These are phyloP conservation scores for Suillus cothurnatus DNA, from an alignment of 768 basidiomycete genomes.

Conservation along the genomic window DNA sequence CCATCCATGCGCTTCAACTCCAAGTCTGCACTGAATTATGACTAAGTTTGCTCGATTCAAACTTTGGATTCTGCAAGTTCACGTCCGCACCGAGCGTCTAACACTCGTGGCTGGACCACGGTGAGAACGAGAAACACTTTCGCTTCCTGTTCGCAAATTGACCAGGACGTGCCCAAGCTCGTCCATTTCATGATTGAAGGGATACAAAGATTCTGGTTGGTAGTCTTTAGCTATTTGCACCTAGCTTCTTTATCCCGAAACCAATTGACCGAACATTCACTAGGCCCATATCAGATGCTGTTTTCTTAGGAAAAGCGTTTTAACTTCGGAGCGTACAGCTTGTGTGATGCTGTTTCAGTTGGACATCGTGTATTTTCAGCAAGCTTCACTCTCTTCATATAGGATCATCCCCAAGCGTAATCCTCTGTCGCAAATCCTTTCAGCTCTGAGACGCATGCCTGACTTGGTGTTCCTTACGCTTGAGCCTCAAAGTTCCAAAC, in stretches of 20 bases:
- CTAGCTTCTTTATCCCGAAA: background rate
- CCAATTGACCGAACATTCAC: slow-evolving; percentile 11
- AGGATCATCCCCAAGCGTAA: slow-evolving; percentile 27
- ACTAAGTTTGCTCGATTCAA: background rate
- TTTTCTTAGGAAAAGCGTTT: no score
- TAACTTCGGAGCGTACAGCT: slow-evolving; percentile 40
- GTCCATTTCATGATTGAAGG: background rate
- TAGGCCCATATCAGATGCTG: slow-evolving; percentile 25
- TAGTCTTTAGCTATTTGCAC: no score
- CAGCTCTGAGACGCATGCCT: slow-evolving; percentile 37
- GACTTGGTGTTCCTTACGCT: slow-evolving; percentile 36
- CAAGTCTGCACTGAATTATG: no score
- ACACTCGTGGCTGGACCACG: background rate
- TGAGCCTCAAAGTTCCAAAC: slow-evolving; percentile 13
- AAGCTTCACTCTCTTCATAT: slow-evolving; percentile 41
- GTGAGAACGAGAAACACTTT: background rate
- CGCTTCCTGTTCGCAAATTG: background rate
- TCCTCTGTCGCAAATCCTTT: slow-evolving; percentile 32
- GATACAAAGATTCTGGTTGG: background rate
- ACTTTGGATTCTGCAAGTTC: background rate
- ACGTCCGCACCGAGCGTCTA: background rate
- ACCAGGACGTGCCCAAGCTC: background rate
- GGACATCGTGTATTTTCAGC: slow-evolving; percentile 38
- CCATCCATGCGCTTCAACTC: no score
- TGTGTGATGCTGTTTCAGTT: slow-evolving; percentile 34